Evolutionary conservation across 1,284 basidiomycete genomes (phyloP), one percentile per base, ranked within the genome.

Genomic region (Fistulinella cinereoalba): DNA sequence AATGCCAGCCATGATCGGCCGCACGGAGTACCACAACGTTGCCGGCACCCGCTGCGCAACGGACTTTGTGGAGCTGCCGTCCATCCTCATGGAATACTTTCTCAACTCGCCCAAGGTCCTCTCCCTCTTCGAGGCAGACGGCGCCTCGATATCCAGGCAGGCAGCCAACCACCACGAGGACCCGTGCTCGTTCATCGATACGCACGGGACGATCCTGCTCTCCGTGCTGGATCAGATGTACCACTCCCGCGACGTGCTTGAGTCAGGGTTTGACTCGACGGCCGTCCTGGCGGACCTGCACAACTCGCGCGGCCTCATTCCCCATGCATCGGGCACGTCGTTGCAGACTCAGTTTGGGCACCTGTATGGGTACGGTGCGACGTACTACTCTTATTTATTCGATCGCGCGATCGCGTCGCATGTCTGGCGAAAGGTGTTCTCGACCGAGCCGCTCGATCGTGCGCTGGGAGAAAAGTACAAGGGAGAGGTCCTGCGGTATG

Each of bases 41-140:
- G 88, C 93, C 0, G 97, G 97, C 5, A 99, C 96, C 2, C 88
- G 97, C n/a, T 98, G 95, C 64, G 92, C 97, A 0, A 99, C 96
- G 0, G 96, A 99, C 66, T 97, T 99, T 64, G 96, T 98, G 56
- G 96, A 99, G 65, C 75, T 99, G 3, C 97, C 96, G 0, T 98
- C 95, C 10, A 97, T 99, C 57, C 81, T 99, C 19, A 99, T 99
- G 97, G 97, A 99, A 66, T 92, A 95, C 64, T 91, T 99, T 72
- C 80, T 97, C 31, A 85, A 80, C 34, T 94, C 94, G 0, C 83
- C 92, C 0, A 68, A 73, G 8, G 92, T 98, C 15, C 79, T 98
- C 13, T 79, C 83, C 8, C 79, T 97, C 13, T 92, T 97, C 58
- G 75, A 80, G 50, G 61, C 62, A 38, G 72, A 76, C 52, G 72